Evolutionary conservation across 2,329 filamentous ascomycete species (phyloP).

Genomic region (Fusarium albidum): DNA sequence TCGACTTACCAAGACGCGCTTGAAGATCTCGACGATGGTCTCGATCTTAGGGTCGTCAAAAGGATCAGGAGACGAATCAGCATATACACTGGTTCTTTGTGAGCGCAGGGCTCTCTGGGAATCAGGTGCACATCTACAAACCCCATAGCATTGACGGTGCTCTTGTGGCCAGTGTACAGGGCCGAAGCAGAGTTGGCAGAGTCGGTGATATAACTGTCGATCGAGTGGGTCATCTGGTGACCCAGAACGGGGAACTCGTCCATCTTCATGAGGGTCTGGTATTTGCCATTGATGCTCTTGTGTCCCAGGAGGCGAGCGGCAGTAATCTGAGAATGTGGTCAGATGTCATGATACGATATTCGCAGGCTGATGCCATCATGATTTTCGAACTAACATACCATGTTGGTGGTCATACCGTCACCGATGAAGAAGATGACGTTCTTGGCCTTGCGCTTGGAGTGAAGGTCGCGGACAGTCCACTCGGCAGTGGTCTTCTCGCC

Average conservation of each 20-base stretch:
- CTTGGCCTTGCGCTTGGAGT: conserved; percentile 77
- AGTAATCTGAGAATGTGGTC: conserved; percentile 58
- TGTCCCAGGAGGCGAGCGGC: conserved; percentile 83
- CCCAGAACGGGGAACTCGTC: conserved; percentile 87
- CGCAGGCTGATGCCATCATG: not conserved
- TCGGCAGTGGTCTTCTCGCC: conserved; percentile 75
- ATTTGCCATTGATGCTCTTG: conserved; percentile 85
- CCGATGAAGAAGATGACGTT: conserved; percentile 89
- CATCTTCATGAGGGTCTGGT: conserved; percentile 77
- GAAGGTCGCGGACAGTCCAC: conserved; percentile 79
- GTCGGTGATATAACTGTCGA: conserved; percentile 87
- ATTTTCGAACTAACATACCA: conserved; percentile 50
- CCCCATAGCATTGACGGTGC: conserved; percentile 81
- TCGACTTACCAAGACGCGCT: conserved; percentile 68
- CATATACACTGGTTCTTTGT: conserved; percentile 65
- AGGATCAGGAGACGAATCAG: conserved; percentile 74
- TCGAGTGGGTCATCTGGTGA: conserved; percentile 89
- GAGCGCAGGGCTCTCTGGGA: not conserved
- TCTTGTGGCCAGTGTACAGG: conserved; percentile 85
- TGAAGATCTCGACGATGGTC: conserved; percentile 81
- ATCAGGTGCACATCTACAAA: conserved; percentile 40
- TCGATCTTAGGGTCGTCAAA: conserved; percentile 90
- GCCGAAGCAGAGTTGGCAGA: conserved; percentile 86
- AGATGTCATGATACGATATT: not conserved
- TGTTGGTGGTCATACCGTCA: conserved; percentile 77